Conservation (phyloP, 2,329 filamentous ascomycete genomes). For the Xylariaceae sp. region DNA sequence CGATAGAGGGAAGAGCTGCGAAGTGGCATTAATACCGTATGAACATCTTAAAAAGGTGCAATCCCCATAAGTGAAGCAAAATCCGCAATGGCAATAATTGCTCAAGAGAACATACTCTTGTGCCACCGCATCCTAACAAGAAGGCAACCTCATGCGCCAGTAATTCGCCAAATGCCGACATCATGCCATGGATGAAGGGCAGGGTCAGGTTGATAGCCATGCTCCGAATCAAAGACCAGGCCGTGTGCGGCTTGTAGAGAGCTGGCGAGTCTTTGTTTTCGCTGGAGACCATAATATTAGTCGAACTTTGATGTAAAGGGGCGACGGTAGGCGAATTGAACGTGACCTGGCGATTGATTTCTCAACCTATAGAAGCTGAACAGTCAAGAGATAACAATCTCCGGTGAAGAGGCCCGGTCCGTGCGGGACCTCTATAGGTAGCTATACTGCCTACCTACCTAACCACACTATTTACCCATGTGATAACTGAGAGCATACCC, state of each 20-base stretch:
- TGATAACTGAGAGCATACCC: too few species aligned
- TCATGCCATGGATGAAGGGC: conserved; percentile 95
- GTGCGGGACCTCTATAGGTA: too few species aligned
- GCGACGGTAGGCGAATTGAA: too few species aligned
- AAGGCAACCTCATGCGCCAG: conserved; percentile 96
- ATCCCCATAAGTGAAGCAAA: too few species aligned
- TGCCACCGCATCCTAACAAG: conserved; percentile 85
- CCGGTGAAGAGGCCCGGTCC: too few species aligned
- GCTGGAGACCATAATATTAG: conserved; percentile 45
- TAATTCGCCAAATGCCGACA: conserved; percentile 95
- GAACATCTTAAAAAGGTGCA: background rate
- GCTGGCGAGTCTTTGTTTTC: conserved; percentile 56
- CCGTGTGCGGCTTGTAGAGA: conserved; percentile 81
- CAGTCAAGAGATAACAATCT: too few species aligned
- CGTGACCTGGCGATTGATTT: too few species aligned
- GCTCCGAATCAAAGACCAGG: conserved; percentile 81
- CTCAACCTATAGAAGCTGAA: too few species aligned
- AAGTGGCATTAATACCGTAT: conserved; percentile 2
- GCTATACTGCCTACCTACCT: too few species aligned
- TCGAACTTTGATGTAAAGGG: background rate
- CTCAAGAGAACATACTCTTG: conserved; percentile 63
- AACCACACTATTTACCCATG: too few species aligned
- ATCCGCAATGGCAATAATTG: background rate
- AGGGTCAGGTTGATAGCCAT: conserved; percentile 93
- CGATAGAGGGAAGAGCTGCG: conserved; percentile 53